Evolutionary conservation across 2,329 filamentous ascomycete genomes (phyloP).

Genomic region (Nemania sp.): DNA sequence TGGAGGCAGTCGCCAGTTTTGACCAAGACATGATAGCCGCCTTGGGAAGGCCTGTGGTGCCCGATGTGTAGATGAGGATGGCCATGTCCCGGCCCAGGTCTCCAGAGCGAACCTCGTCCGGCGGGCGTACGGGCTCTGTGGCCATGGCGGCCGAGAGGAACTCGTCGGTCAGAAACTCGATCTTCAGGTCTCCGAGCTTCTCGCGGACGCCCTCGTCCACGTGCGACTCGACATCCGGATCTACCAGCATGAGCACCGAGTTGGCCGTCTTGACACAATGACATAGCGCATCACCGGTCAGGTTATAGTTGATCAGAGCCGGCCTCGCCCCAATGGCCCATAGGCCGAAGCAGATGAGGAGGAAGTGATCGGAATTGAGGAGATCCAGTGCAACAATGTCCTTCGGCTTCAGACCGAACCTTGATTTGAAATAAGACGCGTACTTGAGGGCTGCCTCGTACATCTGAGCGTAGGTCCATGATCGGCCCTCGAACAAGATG

Average conservation of each 20-base stretch:
- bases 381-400: constrained; percentile 83
- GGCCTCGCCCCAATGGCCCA: constrained; percentile 84
- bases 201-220: constrained; percentile 62
- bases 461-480: constrained; percentile 74
- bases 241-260: constrained; percentile 70
- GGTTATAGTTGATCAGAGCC: constrained; percentile 87
- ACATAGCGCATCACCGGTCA: constrained; percentile 69
- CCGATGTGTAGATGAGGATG: constrained; percentile 81
- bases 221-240: constrained; percentile 60
- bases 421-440: constrained; percentile 73
- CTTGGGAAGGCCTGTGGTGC: constrained; percentile 84
- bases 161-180: constrained; percentile 65
- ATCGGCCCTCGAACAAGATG: constrained; percentile 69
- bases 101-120: constrained; percentile 60
- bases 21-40: constrained; percentile 76
- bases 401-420: constrained; percentile 64
- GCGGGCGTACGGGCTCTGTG: constrained; percentile 58
- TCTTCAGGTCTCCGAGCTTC: constrained; percentile 55
- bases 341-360: constrained; percentile 76
- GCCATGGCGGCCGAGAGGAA: constrained; percentile 59
- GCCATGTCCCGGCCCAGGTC: constrained; percentile 61
- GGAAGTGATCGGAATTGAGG: constrained; percentile 77
- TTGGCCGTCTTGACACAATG: constrained; percentile 76
- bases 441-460: constrained; percentile 75
- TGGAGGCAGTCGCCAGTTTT: constrained; percentile 61